phyloP scores from a whole-genome alignment of 2,329 filamentous ascomycete genomes.

The Monilinia fructigena region DNA sequence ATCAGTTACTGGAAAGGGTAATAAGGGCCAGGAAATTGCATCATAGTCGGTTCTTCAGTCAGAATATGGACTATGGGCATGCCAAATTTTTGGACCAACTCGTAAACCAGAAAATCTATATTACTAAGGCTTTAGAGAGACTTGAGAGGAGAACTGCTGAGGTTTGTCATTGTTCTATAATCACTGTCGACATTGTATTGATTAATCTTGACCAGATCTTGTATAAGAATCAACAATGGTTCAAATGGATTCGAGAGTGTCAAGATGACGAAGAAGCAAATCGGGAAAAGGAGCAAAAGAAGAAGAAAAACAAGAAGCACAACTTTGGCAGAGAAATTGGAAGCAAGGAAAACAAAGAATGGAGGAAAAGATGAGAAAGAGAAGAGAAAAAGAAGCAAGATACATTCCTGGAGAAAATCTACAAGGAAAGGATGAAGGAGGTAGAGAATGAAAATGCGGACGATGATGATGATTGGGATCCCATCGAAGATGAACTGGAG shows the following conservation, averaged over 20 bases:
- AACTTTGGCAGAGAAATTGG: slow-evolving; percentile 49
- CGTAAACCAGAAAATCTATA: slow-evolving; percentile 39
- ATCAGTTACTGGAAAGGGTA: slow-evolving; percentile 43
- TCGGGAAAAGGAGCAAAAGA: slow-evolving; percentile 50
- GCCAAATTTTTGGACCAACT: slow-evolving; percentile 44
- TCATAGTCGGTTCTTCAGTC: slow-evolving; percentile 45
- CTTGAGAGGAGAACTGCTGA: slow-evolving; percentile 46
- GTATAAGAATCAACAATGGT: slow-evolving; percentile 50
- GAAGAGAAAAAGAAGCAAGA: slow-evolving; percentile 48
- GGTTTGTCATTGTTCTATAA: slow-evolving; percentile 32
- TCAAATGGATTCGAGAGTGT: slow-evolving; percentile 46
- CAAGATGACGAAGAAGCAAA: slow-evolving; percentile 48
- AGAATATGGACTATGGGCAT: slow-evolving; percentile 47
- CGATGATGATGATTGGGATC: slow-evolving; percentile 46
- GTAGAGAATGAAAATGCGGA: slow-evolving; percentile 36
- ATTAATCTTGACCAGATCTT: slow-evolving; percentile 29
- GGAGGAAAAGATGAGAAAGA: slow-evolving; percentile 41
- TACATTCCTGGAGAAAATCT: slow-evolving; percentile 46
- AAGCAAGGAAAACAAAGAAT: slow-evolving; percentile 46
- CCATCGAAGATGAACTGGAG: slow-evolving; percentile 48
- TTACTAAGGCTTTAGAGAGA: slow-evolving; percentile 43
- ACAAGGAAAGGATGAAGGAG: slow-evolving; percentile 44
- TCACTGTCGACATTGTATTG: background rate
- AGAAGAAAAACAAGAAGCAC: slow-evolving; percentile 49
- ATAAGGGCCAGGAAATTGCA: slow-evolving; percentile 46